phyloP scores from a whole-genome alignment of 2,329 filamentous ascomycete genomes.

The Colletotrichum magnum region DNA sequence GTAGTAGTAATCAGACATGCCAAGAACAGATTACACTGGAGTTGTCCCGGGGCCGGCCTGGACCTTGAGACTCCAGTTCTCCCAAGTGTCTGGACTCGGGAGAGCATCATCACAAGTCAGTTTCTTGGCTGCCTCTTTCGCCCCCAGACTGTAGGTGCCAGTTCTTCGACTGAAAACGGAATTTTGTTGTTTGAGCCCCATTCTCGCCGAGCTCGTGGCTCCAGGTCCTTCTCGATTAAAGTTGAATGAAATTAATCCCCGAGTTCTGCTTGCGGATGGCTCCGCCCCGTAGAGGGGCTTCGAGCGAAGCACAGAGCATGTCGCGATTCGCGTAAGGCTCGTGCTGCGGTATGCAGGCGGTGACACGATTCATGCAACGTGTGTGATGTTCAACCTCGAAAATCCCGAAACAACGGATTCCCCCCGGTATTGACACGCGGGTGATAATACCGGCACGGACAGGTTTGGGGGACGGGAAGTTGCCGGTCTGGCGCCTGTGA shows the following conservation, averaged over 20 bases:
- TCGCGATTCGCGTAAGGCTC: slow-evolving; percentile 1
- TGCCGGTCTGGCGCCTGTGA: slow-evolving; percentile 12
- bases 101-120: neutral
- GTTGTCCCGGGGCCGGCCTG: slow-evolving; percentile 2
- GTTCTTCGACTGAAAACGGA: slow-evolving; percentile 12
- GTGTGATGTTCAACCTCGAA: slow-evolving; percentile 24
- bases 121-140: neutral
- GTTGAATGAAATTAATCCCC: slow-evolving; percentile 34
- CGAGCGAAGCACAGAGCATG: slow-evolving; percentile 27
- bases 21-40: neutral
- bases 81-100: neutral
- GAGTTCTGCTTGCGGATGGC: slow-evolving; percentile 19
- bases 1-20: neutral
- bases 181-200: slow-evolving; percentile 2
- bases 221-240: slow-evolving; percentile 15
- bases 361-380: slow-evolving; percentile 27
- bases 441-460: slow-evolving; percentile 7
- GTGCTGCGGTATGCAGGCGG: neutral
- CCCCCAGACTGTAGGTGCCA: slow-evolving; percentile 11
- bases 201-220: slow-evolving; percentile 8
- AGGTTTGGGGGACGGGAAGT: slow-evolving; percentile 4
- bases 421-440: slow-evolving; percentile 5
- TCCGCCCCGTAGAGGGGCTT: slow-evolving; percentile 32
- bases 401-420: slow-evolving; percentile 22
- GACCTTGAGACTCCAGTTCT: neutral